phyloP scores from a whole-genome alignment of 345 rosid species.

The Eucalyptus shirleyi region DNA sequence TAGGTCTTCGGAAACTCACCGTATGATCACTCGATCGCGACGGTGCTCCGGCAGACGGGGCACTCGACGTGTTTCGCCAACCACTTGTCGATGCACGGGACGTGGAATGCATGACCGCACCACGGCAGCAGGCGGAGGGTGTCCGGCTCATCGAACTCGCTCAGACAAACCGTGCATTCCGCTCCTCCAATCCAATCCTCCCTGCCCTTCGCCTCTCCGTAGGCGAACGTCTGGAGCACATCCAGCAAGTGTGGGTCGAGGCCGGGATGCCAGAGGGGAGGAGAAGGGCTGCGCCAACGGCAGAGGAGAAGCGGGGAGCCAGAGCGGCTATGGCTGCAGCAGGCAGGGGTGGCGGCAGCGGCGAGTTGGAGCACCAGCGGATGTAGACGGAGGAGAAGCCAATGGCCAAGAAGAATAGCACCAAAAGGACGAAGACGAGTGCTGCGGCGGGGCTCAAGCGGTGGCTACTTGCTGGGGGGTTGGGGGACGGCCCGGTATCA shows the following conservation, averaged over 20 bases:
- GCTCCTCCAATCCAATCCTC: neutral
- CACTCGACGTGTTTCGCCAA: neutral
- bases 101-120: neutral
- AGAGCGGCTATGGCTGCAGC: neutral
- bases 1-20: neutral
- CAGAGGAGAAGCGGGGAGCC: neutral
- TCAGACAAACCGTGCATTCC: constrained; percentile 4
- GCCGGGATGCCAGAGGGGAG: neutral
- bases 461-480: neutral
- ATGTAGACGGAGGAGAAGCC: neutral
- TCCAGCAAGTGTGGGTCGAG: neutral
- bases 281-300: neutral
- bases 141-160: constrained; percentile 2
- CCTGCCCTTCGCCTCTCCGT: neutral
- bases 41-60: neutral
- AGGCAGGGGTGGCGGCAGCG: neutral
- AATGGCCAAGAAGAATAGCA: neutral
- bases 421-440: neutral
- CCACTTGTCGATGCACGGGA: neutral
- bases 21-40: neutral
- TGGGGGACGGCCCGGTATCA: neutral
- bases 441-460: neutral
- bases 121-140: neutral
- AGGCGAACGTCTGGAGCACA: neutral
- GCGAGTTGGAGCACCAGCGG: neutral